phyloP scores from a whole-genome alignment of 2,329 filamentous ascomycete genomes.

The Geosmithia putterillii region DNA sequence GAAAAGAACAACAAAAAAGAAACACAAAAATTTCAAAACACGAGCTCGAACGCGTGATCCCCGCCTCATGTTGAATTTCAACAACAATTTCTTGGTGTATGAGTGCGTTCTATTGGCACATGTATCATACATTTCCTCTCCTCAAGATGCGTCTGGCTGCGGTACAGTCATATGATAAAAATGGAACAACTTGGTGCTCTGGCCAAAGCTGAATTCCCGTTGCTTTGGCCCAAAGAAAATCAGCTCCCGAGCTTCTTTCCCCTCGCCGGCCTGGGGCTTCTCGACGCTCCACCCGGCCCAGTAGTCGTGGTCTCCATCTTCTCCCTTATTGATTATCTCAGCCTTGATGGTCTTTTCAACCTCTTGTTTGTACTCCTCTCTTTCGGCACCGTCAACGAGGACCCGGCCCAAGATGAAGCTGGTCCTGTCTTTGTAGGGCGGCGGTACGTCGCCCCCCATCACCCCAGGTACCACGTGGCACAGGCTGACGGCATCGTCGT shows the following conservation, averaged over 20 bases:
- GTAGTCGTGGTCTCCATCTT: slow-evolving; percentile 15
- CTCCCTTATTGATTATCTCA: too few species aligned
- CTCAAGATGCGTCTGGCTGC: not conserved
- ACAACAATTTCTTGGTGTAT: too few species aligned
- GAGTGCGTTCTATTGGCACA: too few species aligned
- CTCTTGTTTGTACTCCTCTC: slow-evolving; percentile 16
- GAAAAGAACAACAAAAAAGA: slow-evolving; percentile 9
- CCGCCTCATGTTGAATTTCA: too few species aligned
- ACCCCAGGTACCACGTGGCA: slow-evolving; percentile 29
- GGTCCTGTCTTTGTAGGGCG: slow-evolving; percentile 10
- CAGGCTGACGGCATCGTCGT: slow-evolving; percentile 18
- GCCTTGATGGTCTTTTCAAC: slow-evolving; percentile 16
- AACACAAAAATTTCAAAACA: not conserved
- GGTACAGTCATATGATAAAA: not conserved
- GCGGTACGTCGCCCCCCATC: slow-evolving; percentile 10
- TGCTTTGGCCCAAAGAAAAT: slow-evolving; percentile 18
- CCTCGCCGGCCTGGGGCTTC: slow-evolving; percentile 11
- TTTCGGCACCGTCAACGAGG: slow-evolving; percentile 15
- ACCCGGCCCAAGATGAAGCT: slow-evolving; percentile 23
- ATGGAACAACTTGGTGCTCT: not conserved
- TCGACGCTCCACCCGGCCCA: slow-evolving; percentile 31
- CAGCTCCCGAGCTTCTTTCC: slow-evolving; percentile 20
- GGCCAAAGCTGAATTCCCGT: not conserved
- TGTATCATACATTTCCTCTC: too few species aligned
- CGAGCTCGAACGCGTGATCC: not conserved